phyloP scores from a whole-genome alignment of 495 filamentous ascomycete genomes.

The Daldinia bambusicola region DNA sequence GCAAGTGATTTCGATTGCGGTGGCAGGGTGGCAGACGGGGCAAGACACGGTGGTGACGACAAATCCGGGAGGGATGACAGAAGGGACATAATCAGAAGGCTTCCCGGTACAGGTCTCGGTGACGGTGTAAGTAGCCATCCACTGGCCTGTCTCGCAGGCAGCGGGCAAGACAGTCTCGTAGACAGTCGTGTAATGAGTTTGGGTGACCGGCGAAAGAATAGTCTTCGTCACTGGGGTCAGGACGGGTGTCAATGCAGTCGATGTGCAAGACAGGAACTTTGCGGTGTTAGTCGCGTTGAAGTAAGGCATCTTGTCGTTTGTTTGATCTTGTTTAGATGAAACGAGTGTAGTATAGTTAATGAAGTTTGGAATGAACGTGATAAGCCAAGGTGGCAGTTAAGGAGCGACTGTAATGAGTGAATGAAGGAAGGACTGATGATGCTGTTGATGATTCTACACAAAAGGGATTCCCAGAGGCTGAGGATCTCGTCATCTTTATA shows the following conservation, averaged over 20 bases:
- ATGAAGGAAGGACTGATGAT: slow-evolving; percentile 22
- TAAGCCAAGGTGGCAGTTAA: slow-evolving; percentile 45
- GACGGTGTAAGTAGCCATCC: slow-evolving; percentile 59
- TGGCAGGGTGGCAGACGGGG: slow-evolving; percentile 41
- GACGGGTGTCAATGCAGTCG: slow-evolving; percentile 26
- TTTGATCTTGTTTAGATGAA: background rate
- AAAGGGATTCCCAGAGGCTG: background rate
- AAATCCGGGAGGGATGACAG: slow-evolving; percentile 51
- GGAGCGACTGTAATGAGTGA: slow-evolving; percentile 39
- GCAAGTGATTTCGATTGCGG: slow-evolving; percentile 51
- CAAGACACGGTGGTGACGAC: slow-evolving; percentile 53
- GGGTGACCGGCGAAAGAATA: slow-evolving; percentile 34
- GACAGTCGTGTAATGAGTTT: slow-evolving; percentile 51
- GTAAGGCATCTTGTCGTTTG: slow-evolving; percentile 38
- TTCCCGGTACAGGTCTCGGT: slow-evolving; percentile 53
- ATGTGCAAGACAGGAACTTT: slow-evolving; percentile 32
- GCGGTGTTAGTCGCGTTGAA: slow-evolving; percentile 37
- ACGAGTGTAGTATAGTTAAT: slow-evolving; percentile 19
- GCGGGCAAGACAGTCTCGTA: slow-evolving; percentile 56
- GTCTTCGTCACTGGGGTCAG: slow-evolving; percentile 13
- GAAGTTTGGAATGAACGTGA: slow-evolving; percentile 33
- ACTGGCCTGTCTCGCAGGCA: slow-evolving; percentile 53
- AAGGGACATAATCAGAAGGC: slow-evolving; percentile 37
- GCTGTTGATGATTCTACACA: slow-evolving; percentile 4
- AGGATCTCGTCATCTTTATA: slow-evolving; percentile 41